These are phyloP conservation scores for Penicillium crystallinum DNA, from an alignment of 495 filamentous ascomycete genomes.

Conservation along the genomic window DNA sequence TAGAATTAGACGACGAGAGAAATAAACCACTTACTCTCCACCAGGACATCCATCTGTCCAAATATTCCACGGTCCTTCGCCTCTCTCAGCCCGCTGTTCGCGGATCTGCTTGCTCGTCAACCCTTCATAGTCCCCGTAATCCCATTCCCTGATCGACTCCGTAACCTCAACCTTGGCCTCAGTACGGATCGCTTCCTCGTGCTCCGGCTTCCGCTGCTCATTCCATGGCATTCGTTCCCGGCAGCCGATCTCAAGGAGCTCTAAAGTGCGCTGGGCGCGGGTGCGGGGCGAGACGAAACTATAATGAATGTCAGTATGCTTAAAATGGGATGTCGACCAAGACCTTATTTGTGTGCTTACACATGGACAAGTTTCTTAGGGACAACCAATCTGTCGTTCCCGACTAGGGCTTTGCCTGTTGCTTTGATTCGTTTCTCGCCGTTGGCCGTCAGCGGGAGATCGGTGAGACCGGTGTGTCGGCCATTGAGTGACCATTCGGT, in stretches of 20 bases:
- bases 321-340: neutral
- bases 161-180: constrained; percentile 60
- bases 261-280: constrained; percentile 81
- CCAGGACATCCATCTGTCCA: constrained; percentile 77
- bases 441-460: constrained; percentile 79
- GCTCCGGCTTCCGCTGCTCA: constrained; percentile 30
- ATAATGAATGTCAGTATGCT: neutral
- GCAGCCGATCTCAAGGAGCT: constrained; percentile 66
- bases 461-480: constrained; percentile 80
- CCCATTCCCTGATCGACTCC: constrained; percentile 84
- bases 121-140: constrained; percentile 94
- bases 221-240: constrained; percentile 51
- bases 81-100: constrained; percentile 41
- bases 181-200: constrained; percentile 41
- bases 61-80: constrained; percentile 62
- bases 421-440: constrained; percentile 80
- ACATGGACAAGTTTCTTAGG: constrained; percentile 76
- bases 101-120: constrained; percentile 71
- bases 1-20: neutral
- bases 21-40: constrained; percentile 49
- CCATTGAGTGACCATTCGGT: constrained; percentile 97
- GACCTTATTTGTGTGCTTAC: constrained; percentile 23
- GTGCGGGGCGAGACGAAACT: constrained; percentile 83
- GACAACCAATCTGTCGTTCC: constrained; percentile 78
- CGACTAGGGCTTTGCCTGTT: constrained; percentile 78